Evolutionary conservation across 139 green algal genomes (phyloP).

Genomic region (Mychonastes homosphaera): DNA sequence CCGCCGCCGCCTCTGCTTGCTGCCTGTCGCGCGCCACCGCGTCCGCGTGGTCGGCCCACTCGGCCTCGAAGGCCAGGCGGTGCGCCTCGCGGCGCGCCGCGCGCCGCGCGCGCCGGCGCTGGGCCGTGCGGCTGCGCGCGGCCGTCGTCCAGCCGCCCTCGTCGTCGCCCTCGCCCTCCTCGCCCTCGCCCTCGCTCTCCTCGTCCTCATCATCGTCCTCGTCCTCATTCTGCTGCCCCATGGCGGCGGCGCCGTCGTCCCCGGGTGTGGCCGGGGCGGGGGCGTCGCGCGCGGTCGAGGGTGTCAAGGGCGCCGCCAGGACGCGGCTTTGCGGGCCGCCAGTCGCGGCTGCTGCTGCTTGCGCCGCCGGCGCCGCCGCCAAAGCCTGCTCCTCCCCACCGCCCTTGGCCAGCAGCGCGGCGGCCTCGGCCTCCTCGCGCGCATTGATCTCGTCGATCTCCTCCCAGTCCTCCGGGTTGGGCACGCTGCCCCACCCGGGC

Average conservation of each 20-base stretch:
- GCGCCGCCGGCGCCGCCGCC: not conserved
- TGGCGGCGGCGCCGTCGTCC: not conserved
- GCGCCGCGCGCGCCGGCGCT: slow-evolving; percentile 25
- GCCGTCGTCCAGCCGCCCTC: slow-evolving; percentile 45
- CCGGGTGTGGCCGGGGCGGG: not conserved
- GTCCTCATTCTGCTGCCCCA: not conserved
- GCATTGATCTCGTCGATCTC: slow-evolving; percentile 60
- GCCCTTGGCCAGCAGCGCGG: slow-evolving; percentile 21
- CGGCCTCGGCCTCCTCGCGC: slow-evolving; percentile 33
- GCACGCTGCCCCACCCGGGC: slow-evolving; percentile 68
- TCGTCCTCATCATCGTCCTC: not conserved
- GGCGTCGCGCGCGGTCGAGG: not conserved
- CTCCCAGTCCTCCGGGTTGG: slow-evolving; percentile 60
- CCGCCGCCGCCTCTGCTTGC: slow-evolving; percentile 9
- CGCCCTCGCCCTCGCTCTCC: slow-evolving; percentile 7
- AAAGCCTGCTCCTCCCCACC: slow-evolving; percentile 16
- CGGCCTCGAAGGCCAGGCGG: slow-evolving; percentile 19
- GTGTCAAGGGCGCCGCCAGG: not conserved
- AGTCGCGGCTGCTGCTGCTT: slow-evolving; percentile 14
- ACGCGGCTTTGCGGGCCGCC: not conserved
- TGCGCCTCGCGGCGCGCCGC: slow-evolving; percentile 3
- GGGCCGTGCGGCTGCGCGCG: slow-evolving; percentile 26
- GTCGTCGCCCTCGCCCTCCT: slow-evolving; percentile 22
- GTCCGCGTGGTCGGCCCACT: slow-evolving; percentile 12
- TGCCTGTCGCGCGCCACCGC: slow-evolving; percentile 10